Conservation (phyloP, 768 basidiomycete genomes). For the Dacryopinax spathularia region DNA sequence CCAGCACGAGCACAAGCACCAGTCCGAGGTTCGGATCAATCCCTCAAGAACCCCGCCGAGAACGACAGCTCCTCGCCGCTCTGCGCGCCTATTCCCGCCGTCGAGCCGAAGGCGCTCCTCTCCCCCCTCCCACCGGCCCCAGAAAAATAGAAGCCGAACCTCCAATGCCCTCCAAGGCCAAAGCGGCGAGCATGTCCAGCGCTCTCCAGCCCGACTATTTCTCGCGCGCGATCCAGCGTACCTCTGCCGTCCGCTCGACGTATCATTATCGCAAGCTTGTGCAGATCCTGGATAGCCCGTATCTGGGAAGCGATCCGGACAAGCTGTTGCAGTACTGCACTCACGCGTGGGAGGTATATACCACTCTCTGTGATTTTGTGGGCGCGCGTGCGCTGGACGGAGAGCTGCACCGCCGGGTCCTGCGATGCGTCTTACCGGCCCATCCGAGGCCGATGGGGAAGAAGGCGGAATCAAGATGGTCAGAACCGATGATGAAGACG, state of each 20-base stretch:
- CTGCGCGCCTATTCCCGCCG: background rate
- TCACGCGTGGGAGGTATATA: background rate
- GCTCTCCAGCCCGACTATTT: background rate
- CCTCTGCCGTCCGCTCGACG: background rate
- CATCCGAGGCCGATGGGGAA: background rate
- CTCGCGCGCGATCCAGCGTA: background rate
- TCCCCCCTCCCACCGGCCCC: too few relatives aligned
- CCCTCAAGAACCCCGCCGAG: too few relatives aligned
- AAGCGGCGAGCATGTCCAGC: too few relatives aligned
- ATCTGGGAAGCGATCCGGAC: too few relatives aligned
- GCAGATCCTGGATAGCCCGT: too few relatives aligned
- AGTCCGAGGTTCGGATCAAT: too few relatives aligned
- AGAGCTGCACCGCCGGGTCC: background rate
- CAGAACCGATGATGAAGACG: background rate
- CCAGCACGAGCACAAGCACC: too few relatives aligned
- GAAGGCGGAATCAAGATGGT: background rate
- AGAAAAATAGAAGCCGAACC: too few relatives aligned
- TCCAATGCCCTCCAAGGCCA: too few relatives aligned
- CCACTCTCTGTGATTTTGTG: background rate
- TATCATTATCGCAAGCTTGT: background rate
- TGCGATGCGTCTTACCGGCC: background rate
- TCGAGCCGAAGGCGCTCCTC: background rate
- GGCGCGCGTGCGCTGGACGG: background rate
- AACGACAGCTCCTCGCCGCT: background rate
- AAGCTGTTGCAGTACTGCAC: too few relatives aligned